A percentile compares a stretch with the other conserved stretches of the same genome.
Evolutionary conservation across 352 stramenopile species (phyloP).

Genomic region (Globisporangium echinulatum): DNA sequence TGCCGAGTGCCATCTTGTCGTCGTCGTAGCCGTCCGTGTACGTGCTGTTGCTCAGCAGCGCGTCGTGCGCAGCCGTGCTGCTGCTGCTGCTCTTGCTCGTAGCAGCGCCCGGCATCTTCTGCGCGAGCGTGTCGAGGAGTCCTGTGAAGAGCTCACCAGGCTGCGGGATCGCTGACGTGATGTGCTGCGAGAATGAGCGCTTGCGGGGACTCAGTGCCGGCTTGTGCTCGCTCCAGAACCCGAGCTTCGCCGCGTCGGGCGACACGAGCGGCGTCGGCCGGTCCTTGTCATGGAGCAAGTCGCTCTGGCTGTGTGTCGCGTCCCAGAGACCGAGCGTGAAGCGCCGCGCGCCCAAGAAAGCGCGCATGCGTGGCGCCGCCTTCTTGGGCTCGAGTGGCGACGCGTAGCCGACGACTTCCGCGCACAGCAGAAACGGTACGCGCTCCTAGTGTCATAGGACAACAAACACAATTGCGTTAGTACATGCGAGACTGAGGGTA

Average conservation of each 20-base stretch:
- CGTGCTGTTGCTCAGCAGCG: conserved; percentile 17
- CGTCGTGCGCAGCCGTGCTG: conserved; percentile 24
- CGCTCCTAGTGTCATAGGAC: conserved; percentile 33
- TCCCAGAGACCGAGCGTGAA: conserved; percentile 71
- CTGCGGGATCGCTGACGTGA: conserved; percentile 61
- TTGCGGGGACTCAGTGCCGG: conserved; percentile 48
- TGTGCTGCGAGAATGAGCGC: conserved; percentile 68
- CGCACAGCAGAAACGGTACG: conserved; percentile 73
- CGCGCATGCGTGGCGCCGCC: conserved; percentile 33
- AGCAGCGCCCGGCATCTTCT: conserved; percentile 37
- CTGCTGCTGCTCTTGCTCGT: not conserved
- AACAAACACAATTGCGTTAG: not conserved
- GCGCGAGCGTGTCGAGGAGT: conserved; percentile 62
- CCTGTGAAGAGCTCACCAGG: conserved; percentile 60
- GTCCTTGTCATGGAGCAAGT: conserved; percentile 18
- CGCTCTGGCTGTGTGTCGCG: conserved; percentile 17
- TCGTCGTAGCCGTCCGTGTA: conserved; percentile 5
- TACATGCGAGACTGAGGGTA: not conserved
- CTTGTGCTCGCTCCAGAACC: conserved; percentile 80
- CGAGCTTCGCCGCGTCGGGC: conserved; percentile 53
- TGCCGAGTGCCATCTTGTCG: conserved; percentile 2
- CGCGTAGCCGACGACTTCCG: conserved; percentile 68
- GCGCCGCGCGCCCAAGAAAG: conserved; percentile 40
- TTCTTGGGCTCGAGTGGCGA: conserved; percentile 29
- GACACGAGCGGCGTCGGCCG: conserved; percentile 40